Conservation (phyloP, 2,329 filamentous ascomycete genomes). For the Colletotrichum tropicale region DNA sequence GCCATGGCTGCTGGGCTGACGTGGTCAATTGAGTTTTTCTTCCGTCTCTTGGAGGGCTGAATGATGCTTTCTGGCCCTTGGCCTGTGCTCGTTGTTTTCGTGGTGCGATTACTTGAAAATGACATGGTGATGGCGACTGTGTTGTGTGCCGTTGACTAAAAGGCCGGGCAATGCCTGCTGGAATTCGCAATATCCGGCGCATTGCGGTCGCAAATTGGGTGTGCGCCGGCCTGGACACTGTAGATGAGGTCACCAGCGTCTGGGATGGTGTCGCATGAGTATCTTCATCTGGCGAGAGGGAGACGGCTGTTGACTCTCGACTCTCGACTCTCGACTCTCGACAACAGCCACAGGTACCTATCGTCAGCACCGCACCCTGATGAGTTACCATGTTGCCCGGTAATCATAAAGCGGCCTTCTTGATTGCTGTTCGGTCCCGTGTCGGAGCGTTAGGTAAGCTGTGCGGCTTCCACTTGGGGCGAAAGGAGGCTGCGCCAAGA, state of each 20-base stretch:
- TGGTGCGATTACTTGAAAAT: neutral
- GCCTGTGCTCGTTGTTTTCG: neutral
- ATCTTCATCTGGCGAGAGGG: neutral
- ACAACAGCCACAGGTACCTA: neutral
- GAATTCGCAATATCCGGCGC: neutral
- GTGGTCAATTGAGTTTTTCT: conserved; percentile 13
- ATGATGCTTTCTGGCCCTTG: neutral
- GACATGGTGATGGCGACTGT: neutral
- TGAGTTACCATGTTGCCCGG: neutral
- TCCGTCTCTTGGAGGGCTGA: neutral
- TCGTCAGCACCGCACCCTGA: neutral
- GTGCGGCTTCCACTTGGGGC: neutral
- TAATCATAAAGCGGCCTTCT: neutral
- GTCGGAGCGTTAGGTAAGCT: neutral
- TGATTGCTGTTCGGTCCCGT: conserved; percentile 5
- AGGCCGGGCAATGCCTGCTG: conserved; percentile 4
- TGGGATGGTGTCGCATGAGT: neutral
- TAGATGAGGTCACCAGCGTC: conserved; percentile 1
- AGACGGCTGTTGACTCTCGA: neutral
- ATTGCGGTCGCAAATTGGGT: neutral
- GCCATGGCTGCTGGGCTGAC: neutral
- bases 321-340: neutral
- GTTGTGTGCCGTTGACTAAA: neutral
- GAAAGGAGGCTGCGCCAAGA: neutral
- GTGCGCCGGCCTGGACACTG: neutral